phyloP scores from a whole-genome alignment of 1,139 yeast species.

The Candida frijolesensis region DNA sequence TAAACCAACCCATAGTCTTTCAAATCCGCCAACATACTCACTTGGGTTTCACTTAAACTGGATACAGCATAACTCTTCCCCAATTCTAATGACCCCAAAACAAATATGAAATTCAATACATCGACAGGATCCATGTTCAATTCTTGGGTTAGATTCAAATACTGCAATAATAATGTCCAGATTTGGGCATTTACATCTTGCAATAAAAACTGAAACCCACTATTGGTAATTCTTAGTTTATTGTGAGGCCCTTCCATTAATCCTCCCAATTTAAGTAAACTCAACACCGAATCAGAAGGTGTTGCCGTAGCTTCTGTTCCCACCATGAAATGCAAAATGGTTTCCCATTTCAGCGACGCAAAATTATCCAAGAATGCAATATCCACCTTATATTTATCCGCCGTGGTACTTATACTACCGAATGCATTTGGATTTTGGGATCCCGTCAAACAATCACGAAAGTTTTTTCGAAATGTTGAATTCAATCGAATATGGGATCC shows the following conservation, averaged over 20 bases:
- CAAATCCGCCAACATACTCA: constrained; percentile 84
- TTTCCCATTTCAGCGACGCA: constrained; percentile 91
- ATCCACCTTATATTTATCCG: constrained; percentile 53
- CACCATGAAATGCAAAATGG: constrained; percentile 95
- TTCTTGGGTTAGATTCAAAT: constrained; percentile 80
- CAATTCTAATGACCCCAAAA: constrained; percentile 87
- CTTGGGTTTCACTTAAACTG: constrained; percentile 77
- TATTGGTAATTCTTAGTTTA: constrained; percentile 74
- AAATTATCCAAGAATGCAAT: constrained; percentile 71
- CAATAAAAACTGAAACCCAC: constrained; percentile 89
- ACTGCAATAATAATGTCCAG: constrained; percentile 89
- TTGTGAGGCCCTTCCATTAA: constrained; percentile 67
- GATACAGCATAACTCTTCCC: constrained; percentile 82
- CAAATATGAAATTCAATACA: constrained; percentile 87
- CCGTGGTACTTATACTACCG: constrained; percentile 38
- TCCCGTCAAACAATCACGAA: constrained; percentile 85
- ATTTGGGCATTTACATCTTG: constrained; percentile 95
- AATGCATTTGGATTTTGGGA: constrained; percentile 53
- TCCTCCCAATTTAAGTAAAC: constrained; percentile 71
- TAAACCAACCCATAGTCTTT: constrained; percentile 91
- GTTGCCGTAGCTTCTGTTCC: constrained; percentile 72
- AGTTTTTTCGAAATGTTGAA: constrained; percentile 71
- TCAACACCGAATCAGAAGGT: constrained; percentile 72
- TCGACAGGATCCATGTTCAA: constrained; percentile 95
- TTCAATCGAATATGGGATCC: constrained; percentile 64